These are phyloP conservation scores for Phlebiopsis flavidoalba DNA, from an alignment of 768 basidiomycete species.

Conservation along the genomic window DNA sequence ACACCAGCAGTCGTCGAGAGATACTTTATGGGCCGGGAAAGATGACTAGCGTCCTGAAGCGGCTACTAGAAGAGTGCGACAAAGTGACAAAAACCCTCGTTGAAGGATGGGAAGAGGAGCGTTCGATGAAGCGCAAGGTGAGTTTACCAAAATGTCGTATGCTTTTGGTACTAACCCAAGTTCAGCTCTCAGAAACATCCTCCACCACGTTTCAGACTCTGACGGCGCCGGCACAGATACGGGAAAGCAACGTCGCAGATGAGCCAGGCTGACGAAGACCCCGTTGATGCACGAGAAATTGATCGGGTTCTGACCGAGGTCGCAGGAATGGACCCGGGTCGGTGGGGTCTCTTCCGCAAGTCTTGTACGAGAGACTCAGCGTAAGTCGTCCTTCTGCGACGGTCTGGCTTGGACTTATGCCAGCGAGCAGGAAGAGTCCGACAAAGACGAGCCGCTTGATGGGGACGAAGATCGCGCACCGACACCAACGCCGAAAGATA, in stretches of 20 bases:
- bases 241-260: conserved; percentile 9
- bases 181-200: conserved; percentile 7
- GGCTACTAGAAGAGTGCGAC: conserved; percentile 83
- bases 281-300: conserved; percentile 82
- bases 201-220: conserved; percentile 23
- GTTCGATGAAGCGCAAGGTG: conserved; percentile 78
- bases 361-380: conserved; percentile 75
- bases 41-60: conserved; percentile 75
- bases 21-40: conserved; percentile 89
- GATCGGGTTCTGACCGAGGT: conserved; percentile 88
- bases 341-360: conserved; percentile 88
- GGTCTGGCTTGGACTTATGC: background rate
- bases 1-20: conserved; percentile 96
- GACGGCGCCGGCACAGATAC: conserved; percentile 26
- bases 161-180: background rate
- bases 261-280: conserved; percentile 39
- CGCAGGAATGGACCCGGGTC: conserved; percentile 79
- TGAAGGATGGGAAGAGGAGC: conserved; percentile 89
- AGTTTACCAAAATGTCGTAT: background rate
- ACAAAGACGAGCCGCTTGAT: background rate
- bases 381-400: conserved; percentile 29
- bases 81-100: conserved; percentile 70
- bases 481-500: background rate
- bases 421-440: background rate
- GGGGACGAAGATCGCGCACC: background rate